phyloP scores from a whole-genome alignment of 1,284 basidiomycete species.

The Cryptococcus floricola region DNA sequence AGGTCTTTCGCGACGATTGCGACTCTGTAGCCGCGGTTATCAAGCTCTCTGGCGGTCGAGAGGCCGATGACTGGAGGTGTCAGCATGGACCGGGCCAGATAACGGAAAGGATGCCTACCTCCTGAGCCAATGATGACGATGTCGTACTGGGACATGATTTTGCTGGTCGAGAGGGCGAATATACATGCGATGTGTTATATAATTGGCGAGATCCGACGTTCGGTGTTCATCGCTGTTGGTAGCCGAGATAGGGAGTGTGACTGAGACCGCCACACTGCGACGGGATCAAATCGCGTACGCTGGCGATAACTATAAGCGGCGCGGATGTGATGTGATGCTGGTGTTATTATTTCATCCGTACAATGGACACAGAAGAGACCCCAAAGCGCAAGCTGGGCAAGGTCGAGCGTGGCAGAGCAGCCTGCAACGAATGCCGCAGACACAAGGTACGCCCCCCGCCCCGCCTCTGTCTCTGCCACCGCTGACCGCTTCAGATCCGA shows the following conservation, averaged over 20 bases:
- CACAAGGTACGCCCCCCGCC: conserved; percentile 23
- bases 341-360: too few relatives aligned
- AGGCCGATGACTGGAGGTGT: conserved; percentile 39
- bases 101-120: conserved; percentile 18
- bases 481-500: conserved; percentile 20
- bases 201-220: too few relatives aligned
- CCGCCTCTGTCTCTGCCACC: not conserved
- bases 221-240: too few relatives aligned
- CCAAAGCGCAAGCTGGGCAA: conserved; percentile 24
- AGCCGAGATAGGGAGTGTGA: too few relatives aligned
- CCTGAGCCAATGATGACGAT: conserved; percentile 44
- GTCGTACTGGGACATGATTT: conserved; percentile 23
- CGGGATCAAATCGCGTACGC: too few relatives aligned
- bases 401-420: conserved; percentile 30
- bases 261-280: too few relatives aligned
- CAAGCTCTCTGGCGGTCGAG: conserved; percentile 50
- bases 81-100: not conserved
- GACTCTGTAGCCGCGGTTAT: conserved; percentile 53
- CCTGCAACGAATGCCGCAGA: conserved; percentile 33
- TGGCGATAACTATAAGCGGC: too few relatives aligned
- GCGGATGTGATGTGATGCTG: too few relatives aligned
- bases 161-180: not conserved
- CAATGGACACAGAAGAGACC: too few relatives aligned
- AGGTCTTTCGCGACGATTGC: conserved; percentile 65
- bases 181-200: too few relatives aligned